Conservation (phyloP, 164 flowering plant species). For the Vitis labrusca region DNA sequence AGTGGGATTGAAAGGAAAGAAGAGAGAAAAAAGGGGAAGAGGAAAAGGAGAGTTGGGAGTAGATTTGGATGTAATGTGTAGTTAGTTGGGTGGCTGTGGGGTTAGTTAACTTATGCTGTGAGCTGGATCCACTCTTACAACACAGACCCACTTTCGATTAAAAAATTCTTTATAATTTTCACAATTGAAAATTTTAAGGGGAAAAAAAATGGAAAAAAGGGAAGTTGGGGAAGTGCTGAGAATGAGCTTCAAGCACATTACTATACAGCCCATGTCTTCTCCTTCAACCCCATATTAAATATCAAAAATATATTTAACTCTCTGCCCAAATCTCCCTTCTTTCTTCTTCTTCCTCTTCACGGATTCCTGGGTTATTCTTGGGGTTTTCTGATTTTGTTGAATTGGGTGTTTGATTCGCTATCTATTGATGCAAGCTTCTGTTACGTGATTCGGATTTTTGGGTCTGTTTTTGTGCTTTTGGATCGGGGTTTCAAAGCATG, state of each 20-base stretch:
- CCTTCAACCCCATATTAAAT: no score
- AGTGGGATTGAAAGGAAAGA: no score
- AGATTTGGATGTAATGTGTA: no score
- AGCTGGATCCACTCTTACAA: slow-evolving; percentile 44
- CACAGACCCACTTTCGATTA: slow-evolving; percentile 30
- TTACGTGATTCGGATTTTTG: neutral
- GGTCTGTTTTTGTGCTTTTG: neutral
- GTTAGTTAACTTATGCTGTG: slow-evolving; percentile 24
- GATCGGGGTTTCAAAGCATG: slow-evolving; percentile 15
- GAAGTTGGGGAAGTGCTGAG: no score
- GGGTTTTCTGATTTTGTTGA: neutral
- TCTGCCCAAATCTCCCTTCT: neutral
- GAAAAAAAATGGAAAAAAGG: neutral
- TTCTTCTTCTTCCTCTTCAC: neutral
- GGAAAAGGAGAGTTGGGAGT: no score
- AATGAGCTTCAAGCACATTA: no score
- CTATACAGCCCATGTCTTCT: no score
- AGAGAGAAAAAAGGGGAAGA: no score
- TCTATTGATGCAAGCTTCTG: neutral
- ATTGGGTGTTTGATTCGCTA: neutral
- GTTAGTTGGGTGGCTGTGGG: neutral
- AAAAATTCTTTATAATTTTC: neutral
- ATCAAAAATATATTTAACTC: neutral
- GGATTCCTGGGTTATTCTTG: neutral
- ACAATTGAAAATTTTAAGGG: neutral